Evolutionary conservation across 202 grass and related monocot species (phyloP), one percentile per base, ranked within the genome.

Genomic region (Musa balbisiana): DNA sequence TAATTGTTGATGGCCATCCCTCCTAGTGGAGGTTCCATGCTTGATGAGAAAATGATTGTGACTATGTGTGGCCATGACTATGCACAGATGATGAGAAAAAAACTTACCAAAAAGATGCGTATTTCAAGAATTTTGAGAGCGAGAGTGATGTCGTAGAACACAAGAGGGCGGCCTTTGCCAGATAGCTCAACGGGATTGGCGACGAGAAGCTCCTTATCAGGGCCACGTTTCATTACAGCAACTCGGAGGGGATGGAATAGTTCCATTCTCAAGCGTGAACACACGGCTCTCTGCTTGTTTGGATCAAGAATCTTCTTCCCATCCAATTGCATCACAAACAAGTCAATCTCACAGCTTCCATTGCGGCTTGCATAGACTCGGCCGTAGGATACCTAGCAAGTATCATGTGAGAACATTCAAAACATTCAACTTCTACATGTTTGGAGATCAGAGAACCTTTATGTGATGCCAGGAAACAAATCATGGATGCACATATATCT

Each of bases 91-190:
- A 8, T 52, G n/a, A 21, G 49, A 22, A 12, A 21, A 71, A 21
- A 52, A 20, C 9, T 19, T 86, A 96, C 89, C 89, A 92, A 83
- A 80, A 96, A 96, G 63, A 96, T 85, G 0, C 81, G 77, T 53
- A 80, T 89, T 21, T 82, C 56, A 50, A 92, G 92, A 17, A 87
- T 87, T 82, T 90, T 96, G 65, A 96, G 83, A 64, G 89, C 92
- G 26, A 87, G 82, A 23, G 92, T 96, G 69, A 96, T 92, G 52
- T 96, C 89, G 2, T 85, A 87, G 51, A 96, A 96, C 4, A 96
- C 92, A 64, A 90, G 76, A 0, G 92, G 92, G 0, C 92, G 84
- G 3, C 92, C 92, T 64, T 88, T 90, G 29, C 92, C 92, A 0
- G 85, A 92, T 9, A 76, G 17, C 71, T 96, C 89, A 10, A 96